A percentile compares a stretch with the other conserved stretches of the same genome.
phyloP scores from a whole-genome alignment of 2,329 filamentous ascomycete species.

The Geoglossum cookeanum region DNA sequence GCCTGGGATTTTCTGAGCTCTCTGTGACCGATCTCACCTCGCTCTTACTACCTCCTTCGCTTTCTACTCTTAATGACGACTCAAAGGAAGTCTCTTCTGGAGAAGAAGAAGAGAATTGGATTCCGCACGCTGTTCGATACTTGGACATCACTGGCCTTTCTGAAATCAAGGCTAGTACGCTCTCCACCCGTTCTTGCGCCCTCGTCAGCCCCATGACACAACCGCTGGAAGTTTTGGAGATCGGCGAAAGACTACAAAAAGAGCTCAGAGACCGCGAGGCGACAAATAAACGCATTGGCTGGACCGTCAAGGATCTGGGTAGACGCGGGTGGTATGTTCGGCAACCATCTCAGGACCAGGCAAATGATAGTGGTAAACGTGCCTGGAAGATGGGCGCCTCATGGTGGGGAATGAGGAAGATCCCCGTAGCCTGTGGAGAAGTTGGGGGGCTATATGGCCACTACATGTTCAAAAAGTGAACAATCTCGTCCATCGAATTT shows the following conservation, averaged over 20 bases:
- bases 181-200: constrained; percentile 32
- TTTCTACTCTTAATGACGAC: constrained; percentile 12
- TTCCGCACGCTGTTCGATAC: constrained; percentile 47
- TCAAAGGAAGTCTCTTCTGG: constrained; percentile 13
- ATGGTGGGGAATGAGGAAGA: constrained; percentile 67
- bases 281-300: constrained; percentile 43
- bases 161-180: constrained; percentile 32
- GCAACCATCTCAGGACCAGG: constrained; percentile 22
- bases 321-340: constrained; percentile 49
- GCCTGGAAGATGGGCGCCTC: constrained; percentile 72
- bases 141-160: constrained; percentile 58
- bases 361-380: constrained; percentile 35
- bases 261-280: constrained; percentile 43
- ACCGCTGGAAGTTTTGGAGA: constrained; percentile 59
- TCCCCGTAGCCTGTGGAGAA: constrained; percentile 34
- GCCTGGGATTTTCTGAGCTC: constrained; percentile 46
- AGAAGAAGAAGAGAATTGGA: constrained; percentile 19
- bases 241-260: constrained; percentile 47
- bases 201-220: constrained; percentile 40
- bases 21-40: constrained; percentile 44
- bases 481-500: neutral
- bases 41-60: constrained; percentile 28
- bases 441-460: constrained; percentile 39
- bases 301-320: constrained; percentile 49
- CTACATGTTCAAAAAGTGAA: constrained; percentile 37